Conservation (phyloP, 2,329 filamentous ascomycete genomes). For the Trichoderma guizhouense region DNA sequence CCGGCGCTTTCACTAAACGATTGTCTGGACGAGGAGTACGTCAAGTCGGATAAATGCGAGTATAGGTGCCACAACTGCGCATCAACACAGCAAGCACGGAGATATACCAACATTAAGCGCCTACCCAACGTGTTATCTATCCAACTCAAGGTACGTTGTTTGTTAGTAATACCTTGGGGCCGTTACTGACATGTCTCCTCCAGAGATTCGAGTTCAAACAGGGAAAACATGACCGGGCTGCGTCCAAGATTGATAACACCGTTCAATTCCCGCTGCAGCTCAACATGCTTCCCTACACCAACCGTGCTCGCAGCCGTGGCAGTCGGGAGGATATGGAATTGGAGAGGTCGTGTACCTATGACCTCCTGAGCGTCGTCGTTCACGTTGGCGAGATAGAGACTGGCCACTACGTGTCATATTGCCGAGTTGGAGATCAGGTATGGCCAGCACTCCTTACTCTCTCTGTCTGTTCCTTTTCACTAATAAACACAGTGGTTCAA, state of each 20-base stretch:
- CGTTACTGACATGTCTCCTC: not conserved
- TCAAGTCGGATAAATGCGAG: slow-evolving; percentile 80
- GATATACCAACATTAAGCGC: slow-evolving; percentile 79
- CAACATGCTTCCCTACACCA: slow-evolving; percentile 89
- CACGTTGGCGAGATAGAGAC: slow-evolving; percentile 92
- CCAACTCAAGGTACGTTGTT: slow-evolving; percentile 72
- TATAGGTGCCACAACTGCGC: slow-evolving; percentile 84
- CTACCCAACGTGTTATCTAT: slow-evolving; percentile 87
- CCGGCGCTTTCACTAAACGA: slow-evolving; percentile 55
- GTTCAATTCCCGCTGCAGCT: slow-evolving; percentile 83
- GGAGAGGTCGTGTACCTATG: slow-evolving; percentile 70
- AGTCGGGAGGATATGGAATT: slow-evolving; percentile 54
- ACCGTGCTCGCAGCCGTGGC: slow-evolving; percentile 54
- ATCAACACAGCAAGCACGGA: slow-evolving; percentile 72
- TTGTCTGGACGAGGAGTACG: slow-evolving; percentile 83
- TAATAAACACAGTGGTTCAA: slow-evolving; percentile 71
- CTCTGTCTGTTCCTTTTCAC: slow-evolving; percentile 12
- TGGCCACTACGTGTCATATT: slow-evolving; percentile 90
- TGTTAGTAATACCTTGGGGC: not conserved
- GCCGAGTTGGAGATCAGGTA: slow-evolving; percentile 69
- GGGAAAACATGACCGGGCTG: slow-evolving; percentile 60
- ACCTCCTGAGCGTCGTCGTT: slow-evolving; percentile 84
- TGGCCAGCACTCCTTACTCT: not conserved
- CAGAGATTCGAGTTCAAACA: slow-evolving; percentile 72
- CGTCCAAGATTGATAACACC: slow-evolving; percentile 82